Percentiles rank a stretch among this genome's conserved stretches.
These are phyloP conservation scores for Lophiotrema nucula DNA, from an alignment of 495 filamentous ascomycete species.

Conservation along the genomic window DNA sequence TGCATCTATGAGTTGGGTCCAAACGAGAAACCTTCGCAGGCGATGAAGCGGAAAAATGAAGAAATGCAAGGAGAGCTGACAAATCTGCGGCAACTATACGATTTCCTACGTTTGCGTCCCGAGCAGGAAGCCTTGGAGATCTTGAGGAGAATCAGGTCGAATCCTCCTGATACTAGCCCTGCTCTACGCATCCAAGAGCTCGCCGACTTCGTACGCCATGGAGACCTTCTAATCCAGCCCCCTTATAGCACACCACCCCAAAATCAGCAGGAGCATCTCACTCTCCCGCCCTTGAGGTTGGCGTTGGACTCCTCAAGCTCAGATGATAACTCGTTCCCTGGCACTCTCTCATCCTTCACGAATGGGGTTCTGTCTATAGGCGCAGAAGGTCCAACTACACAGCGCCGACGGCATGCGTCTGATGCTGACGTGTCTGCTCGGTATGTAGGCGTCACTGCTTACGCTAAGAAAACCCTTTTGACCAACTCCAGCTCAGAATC, in stretches of 20 bases:
- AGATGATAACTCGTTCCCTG: background rate
- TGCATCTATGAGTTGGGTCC: constrained; percentile 27
- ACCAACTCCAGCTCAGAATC: constrained; percentile 21
- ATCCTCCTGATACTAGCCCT: background rate
- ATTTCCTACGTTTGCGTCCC: constrained; percentile 16
- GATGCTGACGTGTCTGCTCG: constrained; percentile 23
- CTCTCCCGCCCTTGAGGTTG: constrained; percentile 16
- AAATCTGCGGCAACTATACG: constrained; percentile 25
- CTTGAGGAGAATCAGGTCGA: constrained; percentile 11
- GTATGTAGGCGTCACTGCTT: background rate
- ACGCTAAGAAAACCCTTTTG: background rate
- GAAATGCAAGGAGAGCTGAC: constrained; percentile 30
- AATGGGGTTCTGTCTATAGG: constrained; percentile 1
- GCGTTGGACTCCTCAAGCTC: constrained; percentile 10
- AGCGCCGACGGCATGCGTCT: constrained; percentile 19
- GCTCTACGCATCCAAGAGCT: constrained; percentile 19
- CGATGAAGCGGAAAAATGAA: constrained; percentile 31
- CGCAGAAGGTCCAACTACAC: background rate
- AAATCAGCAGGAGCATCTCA: background rate
- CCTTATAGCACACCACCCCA: background rate
- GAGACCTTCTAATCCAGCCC: constrained; percentile 3
- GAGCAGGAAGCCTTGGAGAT: constrained; percentile 25
- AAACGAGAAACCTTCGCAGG: constrained; percentile 27
- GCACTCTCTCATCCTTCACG: background rate
- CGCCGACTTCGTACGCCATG: constrained; percentile 10